phyloP scores from a whole-genome alignment of 768 basidiomycete species.

The Piloderma croceum region DNA sequence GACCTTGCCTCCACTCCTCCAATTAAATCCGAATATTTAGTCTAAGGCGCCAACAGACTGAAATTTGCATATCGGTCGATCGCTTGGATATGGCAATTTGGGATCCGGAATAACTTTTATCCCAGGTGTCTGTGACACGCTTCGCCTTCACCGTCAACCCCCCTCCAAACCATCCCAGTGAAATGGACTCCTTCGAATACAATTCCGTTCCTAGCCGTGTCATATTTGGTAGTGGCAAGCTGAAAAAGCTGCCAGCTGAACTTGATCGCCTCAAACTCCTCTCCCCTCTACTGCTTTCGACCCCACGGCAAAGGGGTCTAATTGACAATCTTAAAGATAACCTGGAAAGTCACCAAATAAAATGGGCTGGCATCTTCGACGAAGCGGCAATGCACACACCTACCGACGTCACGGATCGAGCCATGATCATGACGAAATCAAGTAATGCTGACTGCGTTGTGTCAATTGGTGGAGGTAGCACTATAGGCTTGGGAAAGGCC shows the following conservation, averaged over 20 bases:
- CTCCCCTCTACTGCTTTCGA: conserved; percentile 30
- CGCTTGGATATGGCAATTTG: too few species aligned
- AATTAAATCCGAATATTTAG: too few species aligned
- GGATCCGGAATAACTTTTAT: too few species aligned
- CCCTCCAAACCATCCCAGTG: too few species aligned
- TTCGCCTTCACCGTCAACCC: too few species aligned
- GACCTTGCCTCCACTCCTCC: too few species aligned
- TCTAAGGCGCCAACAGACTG: too few species aligned
- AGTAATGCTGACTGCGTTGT: conserved; percentile 32
- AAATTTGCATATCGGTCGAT: too few species aligned
- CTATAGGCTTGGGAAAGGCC: conserved; percentile 36
- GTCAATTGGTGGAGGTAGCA: conserved; percentile 33
- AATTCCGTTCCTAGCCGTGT: conserved; percentile 33
- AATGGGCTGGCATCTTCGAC: conserved; percentile 32
- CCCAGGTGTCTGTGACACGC: too few species aligned
- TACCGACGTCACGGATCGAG: conserved; percentile 31
- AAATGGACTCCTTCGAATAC: conserved; percentile 35
- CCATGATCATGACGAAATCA: conserved; percentile 19
- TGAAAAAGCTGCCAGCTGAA: conserved; percentile 26
- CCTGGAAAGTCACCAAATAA: conserved; percentile 17
- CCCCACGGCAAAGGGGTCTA: conserved; percentile 25
- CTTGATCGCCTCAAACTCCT: conserved; percentile 26
- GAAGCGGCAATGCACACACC: conserved; percentile 40
- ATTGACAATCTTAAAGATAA: conserved; percentile 20
- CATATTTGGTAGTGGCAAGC: conserved; percentile 33